phyloP scores from a whole-genome alignment of 257 asterid genomes.

The Nicotiana noctiflora region DNA sequence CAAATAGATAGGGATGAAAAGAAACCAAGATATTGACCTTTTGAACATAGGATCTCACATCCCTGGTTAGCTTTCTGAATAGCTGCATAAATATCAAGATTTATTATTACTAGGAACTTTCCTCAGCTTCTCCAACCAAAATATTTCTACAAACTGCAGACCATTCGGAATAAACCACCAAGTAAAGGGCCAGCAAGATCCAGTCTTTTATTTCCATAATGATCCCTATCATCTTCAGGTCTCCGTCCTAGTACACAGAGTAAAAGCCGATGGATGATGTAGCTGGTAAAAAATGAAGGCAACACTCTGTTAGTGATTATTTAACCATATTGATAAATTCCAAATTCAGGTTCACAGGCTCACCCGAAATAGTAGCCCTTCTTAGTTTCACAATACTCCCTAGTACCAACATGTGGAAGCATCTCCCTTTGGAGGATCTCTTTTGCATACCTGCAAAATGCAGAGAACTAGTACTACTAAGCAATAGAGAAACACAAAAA shows the following conservation, averaged over 20 bases:
- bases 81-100: conserved; percentile 42
- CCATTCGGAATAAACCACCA: conserved; percentile 96
- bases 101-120: not conserved
- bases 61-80: conserved; percentile 92
- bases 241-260: conserved; percentile 90
- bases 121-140: not conserved
- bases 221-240: conserved; percentile 95
- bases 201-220: conserved; percentile 89
- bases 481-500: not conserved
- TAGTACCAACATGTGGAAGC: conserved; percentile 98
- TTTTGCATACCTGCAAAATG: conserved; percentile 68
- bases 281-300: conserved; percentile 32
- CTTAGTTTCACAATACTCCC: conserved; percentile 88
- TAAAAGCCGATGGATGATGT: conserved; percentile 86
- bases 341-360: conserved; percentile 5
- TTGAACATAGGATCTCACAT: conserved; percentile 88
- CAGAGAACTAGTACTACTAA: not conserved
- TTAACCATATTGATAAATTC: not conserved
- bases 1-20: conserved; percentile 12
- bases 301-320: not conserved
- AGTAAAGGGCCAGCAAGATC: conserved; percentile 99
- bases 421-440: conserved; percentile 95
- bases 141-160: conserved; percentile 20
- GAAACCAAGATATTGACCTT: conserved; percentile 45
- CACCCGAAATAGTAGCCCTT: conserved; percentile 94